Base-by-base conservation (phyloP, 768 basidiomycete genomes). In the Cytidiella melzeri region DNA sequence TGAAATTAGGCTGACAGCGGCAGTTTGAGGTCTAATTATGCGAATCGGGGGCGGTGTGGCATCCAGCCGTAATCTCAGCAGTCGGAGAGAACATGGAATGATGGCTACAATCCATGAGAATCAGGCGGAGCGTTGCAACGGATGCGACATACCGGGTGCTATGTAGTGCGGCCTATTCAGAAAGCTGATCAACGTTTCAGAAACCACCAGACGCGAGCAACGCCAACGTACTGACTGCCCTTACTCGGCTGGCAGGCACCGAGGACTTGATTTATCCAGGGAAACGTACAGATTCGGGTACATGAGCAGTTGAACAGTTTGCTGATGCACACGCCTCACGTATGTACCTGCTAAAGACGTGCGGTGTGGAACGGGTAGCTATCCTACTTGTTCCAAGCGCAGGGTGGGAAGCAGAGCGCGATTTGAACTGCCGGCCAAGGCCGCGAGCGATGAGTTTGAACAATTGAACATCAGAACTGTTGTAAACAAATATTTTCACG, bases 21-120 rank as follows among this genome's bases (percentile, higher is more conserved):
- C 51, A 45, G 42, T 46, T 19, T 40, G 23, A 21, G 13, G 21
- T 30, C 30, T 9, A 12, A 24, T 21, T 30, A 25, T 18, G 24
- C 24, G 19, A 26, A 41, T 36, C 39, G 21, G 41, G 46, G 41
- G 26, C 12, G 27, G 25, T 23, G 40, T 48, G 52, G 46, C 52
- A 42, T 41, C 48, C 42, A 53, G 42, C 41, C 46, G 46, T 47
- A 48, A 40, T 34, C 30, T 34, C 30, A 34, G 30, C 30, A 34
- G n/a, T 34, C 30, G 30, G 30, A 34, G 30, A 34, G 9, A n/a
- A 34, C 30, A 34, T 7, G 30, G 30, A 34, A 34, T 7, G 30
- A 34, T 7, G 30, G 15, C 30, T 7, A 34, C 9, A 34, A 7
- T 7, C 15, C 30, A 15, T 15, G 30, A 34, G 30, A 34, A 34